Evolutionary conservation across 2,329 filamentous ascomycete species (phyloP), one percentile per base, ranked within the genome.

Genomic region (Clonostachys sp.): DNA sequence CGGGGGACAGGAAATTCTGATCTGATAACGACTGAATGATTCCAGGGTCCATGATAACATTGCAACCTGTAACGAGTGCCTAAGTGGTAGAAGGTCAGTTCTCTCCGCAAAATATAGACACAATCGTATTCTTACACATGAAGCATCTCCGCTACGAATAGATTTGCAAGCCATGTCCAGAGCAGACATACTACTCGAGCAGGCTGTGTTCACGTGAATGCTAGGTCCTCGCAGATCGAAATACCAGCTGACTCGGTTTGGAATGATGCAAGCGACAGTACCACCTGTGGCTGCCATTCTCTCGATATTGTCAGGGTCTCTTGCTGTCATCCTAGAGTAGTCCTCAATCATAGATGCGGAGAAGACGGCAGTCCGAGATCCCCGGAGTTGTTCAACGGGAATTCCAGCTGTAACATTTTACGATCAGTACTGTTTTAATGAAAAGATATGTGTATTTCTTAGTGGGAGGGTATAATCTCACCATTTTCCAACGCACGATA

Each of bases 1-100:
- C 69, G 2, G 73, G 68, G 41, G 74, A 75, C 1, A 80, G 62
- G 45, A 80, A 77, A 51, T 67, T 8, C 12, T 46, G 33, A 20
- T 39, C 41, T 12, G 34, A 17, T 18, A 45, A n/a, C 12, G n/a
- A 18, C 3, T 24, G 34, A n/a, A 30, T 18, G 12, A 12, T 30
- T 3, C 63, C 54, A 3, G 51, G 51, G 16, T 49, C 45, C 3
- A 52, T 17, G 8, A 51, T 47, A n/a, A 52, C 16, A 35, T 52
- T 52, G 10, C 46, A 48, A 6, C 48, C 48, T 6, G 50, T 47
- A 3, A 50, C 48, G 13, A 52, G 34, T 14, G 45, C 45, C 48
- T 5, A n/a, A 16, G 17, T 14, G 30, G 33, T 14, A 33, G n/a
- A 14, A 18, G 16, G 24, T 13, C 13, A 12, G 16, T 8, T 20